These are phyloP conservation scores for Trypethelium eluteriae DNA, from an alignment of 495 filamentous ascomycete species.

Conservation along the genomic window DNA sequence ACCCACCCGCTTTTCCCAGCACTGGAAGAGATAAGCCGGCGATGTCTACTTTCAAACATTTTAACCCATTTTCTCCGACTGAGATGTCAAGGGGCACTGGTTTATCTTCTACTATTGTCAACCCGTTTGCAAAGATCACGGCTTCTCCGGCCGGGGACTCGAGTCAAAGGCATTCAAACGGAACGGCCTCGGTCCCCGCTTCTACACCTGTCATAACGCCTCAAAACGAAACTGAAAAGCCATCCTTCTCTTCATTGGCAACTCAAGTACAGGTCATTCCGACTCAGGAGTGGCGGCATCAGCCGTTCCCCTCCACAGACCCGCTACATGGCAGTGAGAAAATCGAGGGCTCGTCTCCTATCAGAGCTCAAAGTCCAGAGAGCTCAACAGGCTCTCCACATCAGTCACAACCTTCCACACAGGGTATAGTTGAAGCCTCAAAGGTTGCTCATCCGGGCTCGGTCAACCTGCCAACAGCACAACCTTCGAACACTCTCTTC, in stretches of 20 bases:
- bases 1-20: too few relatives aligned
- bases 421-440: neutral
- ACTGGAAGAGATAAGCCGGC: neutral
- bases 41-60: neutral
- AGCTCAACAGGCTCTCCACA: neutral
- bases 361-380: too few relatives aligned
- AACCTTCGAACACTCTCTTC: neutral
- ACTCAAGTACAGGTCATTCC: too few relatives aligned
- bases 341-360: too few relatives aligned
- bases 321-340: too few relatives aligned
- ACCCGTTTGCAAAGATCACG: neutral
- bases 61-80: neutral
- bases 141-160: neutral
- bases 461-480: neutral
- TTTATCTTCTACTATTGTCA: neutral
- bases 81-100: neutral
- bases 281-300: too few relatives aligned
- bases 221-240: too few relatives aligned
- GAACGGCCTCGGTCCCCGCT: too few relatives aligned
- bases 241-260: too few relatives aligned
- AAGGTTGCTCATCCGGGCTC: neutral
- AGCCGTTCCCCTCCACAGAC: too few relatives aligned
- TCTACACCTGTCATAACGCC: too few relatives aligned
- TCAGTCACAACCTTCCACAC: neutral
- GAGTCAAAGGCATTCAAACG: too few relatives aligned